phyloP scores from a whole-genome alignment of 2,329 filamentous ascomycete species.

The Fonsecaea pedrosoi region DNA sequence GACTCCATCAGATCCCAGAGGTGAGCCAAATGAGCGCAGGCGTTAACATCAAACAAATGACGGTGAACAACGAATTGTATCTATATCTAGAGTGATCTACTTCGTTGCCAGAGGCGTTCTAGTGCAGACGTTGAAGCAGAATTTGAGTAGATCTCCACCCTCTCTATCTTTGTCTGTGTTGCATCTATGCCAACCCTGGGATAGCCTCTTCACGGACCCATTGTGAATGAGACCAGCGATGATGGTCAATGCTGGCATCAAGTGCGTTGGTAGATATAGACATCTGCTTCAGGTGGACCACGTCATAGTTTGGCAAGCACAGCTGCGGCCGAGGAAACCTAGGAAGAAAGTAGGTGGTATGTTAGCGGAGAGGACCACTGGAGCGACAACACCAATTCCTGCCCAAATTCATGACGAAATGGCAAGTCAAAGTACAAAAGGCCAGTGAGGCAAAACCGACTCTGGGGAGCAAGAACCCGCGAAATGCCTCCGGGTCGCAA shows the following conservation, averaged over 20 bases:
- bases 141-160: background rate
- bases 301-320: conserved; percentile 50
- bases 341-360: background rate
- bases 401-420: background rate
- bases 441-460: background rate
- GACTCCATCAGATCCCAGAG: background rate
- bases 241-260: background rate
- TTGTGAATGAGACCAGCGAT: background rate
- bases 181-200: background rate
- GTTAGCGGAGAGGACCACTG: background rate
- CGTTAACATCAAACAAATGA: background rate
- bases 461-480: background rate
- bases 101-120: background rate
- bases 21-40: background rate
- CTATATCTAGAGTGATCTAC: conserved; percentile 11
- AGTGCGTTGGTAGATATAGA: background rate
- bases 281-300: background rate
- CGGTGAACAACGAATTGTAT: background rate
- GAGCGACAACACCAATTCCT: background rate
- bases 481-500: background rate
- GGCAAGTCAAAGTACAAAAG: background rate
- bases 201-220: background rate
- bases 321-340: conserved; percentile 50
- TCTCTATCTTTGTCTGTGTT: background rate
- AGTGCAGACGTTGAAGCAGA: conserved; percentile 2